These are phyloP conservation scores for Cladosporium austrohemisphaericum DNA, from an alignment of 2,329 filamentous ascomycete species.

Conservation along the genomic window DNA sequence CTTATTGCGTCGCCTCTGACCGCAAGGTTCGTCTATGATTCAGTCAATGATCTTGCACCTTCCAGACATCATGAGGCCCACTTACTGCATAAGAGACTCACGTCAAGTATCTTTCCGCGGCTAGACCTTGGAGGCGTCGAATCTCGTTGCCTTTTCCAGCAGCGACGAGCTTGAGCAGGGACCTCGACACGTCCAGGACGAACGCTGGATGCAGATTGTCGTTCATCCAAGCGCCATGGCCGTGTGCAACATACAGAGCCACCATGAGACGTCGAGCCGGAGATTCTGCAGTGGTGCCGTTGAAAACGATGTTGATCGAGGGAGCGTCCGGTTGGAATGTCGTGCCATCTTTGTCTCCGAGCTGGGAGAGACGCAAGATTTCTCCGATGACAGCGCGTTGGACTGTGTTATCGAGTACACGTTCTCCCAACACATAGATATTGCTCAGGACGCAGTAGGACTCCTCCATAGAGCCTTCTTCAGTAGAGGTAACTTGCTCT, in stretches of 20 bases:
- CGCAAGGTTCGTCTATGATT: too few species aligned
- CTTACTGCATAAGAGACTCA: too few species aligned
- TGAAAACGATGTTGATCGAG: conserved; percentile 11
- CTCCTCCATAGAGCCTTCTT: neutral
- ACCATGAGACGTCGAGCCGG: conserved; percentile 12
- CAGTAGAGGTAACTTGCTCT: neutral
- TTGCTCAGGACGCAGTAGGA: neutral
- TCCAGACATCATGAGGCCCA: too few species aligned
- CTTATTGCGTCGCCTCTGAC: too few species aligned
- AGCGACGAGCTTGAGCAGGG: too few species aligned
- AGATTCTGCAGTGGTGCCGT: conserved; percentile 9
- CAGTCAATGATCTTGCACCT: too few species aligned
- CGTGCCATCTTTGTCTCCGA: neutral
- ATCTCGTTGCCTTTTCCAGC: too few species aligned
- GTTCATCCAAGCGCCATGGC: neutral
- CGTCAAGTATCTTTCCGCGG: too few species aligned
- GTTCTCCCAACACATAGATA: neutral
- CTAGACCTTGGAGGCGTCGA: too few species aligned
- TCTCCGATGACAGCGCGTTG: neutral
- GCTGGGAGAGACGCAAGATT: neutral
- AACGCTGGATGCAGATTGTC: neutral
- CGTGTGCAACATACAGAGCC: conserved; percentile 1
- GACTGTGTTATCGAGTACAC: neutral
- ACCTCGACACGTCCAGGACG: neutral
- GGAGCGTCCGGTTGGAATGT: neutral